These are phyloP conservation scores for Schizosaccharomyces pombe DNA, from an alignment of 805 yeast genomes.

Conservation along the genomic window DNA sequence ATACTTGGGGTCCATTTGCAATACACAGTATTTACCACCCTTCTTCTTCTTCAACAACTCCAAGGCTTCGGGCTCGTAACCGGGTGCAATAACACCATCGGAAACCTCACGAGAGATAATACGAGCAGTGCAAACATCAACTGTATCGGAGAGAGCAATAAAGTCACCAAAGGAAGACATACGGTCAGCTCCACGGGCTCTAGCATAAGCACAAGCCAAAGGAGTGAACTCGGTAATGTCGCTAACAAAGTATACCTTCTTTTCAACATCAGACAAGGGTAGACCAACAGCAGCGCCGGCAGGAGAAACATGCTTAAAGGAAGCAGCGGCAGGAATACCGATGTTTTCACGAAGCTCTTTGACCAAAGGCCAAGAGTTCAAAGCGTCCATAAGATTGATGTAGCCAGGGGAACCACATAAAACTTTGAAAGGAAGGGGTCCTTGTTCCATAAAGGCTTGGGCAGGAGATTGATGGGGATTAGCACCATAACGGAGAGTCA, in stretches of 20 bases:
- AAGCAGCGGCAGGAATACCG: constrained; percentile 94
- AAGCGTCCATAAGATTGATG: constrained; percentile 85
- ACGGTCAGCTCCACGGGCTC: constrained; percentile 99
- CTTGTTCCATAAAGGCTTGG: constrained; percentile 73
- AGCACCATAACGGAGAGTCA: constrained; percentile 92
- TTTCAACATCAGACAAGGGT: constrained; percentile 75
- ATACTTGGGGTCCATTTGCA: constrained; percentile 89
- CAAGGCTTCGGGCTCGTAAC: constrained; percentile 77
- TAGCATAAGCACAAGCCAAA: constrained; percentile 90
- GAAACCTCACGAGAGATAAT: constrained; percentile 93
- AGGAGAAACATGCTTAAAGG: constrained; percentile 95
- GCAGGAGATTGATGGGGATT: constrained; percentile 99
- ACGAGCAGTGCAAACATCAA: constrained; percentile 86
- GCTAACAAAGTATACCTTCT: constrained; percentile 77
- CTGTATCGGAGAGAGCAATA: constrained; percentile 90
- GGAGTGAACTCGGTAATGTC: constrained; percentile 69
- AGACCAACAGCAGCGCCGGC: constrained; percentile 97
- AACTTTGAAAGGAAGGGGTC: constrained; percentile 83
- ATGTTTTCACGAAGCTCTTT: constrained; percentile 86
- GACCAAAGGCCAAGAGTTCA: constrained; percentile 96
- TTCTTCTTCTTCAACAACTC: constrained; percentile 75
- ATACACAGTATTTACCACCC: constrained; percentile 88
- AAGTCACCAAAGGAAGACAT: constrained; percentile 98
- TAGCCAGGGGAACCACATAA: constrained; percentile 91
- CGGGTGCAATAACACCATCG: constrained; percentile 98